Evolutionary conservation across 306 rosid species (phyloP).

Genomic region (Castanopsis chinensis): DNA sequence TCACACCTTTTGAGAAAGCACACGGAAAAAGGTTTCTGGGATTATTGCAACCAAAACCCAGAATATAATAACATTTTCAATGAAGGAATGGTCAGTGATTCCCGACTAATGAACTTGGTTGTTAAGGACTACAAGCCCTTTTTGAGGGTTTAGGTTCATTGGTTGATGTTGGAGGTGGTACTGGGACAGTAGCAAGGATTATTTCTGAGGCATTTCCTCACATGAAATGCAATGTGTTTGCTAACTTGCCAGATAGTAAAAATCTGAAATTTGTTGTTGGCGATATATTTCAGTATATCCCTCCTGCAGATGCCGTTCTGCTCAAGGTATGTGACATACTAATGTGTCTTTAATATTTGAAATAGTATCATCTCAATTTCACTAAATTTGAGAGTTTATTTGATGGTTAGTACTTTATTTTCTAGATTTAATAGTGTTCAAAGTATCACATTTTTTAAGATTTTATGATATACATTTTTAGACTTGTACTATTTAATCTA

Average conservation of each 20-base stretch:
- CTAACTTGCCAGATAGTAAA: background rate
- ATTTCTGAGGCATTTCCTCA: too few species aligned
- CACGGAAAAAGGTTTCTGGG: constrained; percentile 37
- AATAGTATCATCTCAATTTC: too few species aligned
- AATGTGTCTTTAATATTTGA: too few species aligned
- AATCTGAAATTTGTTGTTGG: constrained; percentile 50
- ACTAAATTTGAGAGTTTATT: too few species aligned
- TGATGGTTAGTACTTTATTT: too few species aligned
- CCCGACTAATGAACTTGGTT: constrained; percentile 37
- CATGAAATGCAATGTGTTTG: too few species aligned
- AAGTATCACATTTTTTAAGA: too few species aligned
- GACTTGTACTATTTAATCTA: too few species aligned
- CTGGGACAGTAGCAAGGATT: too few species aligned
- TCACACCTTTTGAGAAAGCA: constrained; percentile 27
- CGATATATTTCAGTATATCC: constrained; percentile 47
- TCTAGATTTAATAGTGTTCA: too few species aligned
- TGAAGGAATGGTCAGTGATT: constrained; percentile 43
- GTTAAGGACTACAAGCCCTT: constrained; percentile 29
- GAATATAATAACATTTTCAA: constrained; percentile 14
- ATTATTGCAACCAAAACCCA: constrained; percentile 18
- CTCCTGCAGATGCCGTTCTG: constrained; percentile 46
- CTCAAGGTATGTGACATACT: constrained; percentile 31
- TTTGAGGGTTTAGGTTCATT: background rate
- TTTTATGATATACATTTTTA: too few species aligned
- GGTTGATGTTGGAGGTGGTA: too few species aligned